Evolutionary conservation across 768 basidiomycete species (phyloP).

Genomic region (Boletus rufocinnamomeus): DNA sequence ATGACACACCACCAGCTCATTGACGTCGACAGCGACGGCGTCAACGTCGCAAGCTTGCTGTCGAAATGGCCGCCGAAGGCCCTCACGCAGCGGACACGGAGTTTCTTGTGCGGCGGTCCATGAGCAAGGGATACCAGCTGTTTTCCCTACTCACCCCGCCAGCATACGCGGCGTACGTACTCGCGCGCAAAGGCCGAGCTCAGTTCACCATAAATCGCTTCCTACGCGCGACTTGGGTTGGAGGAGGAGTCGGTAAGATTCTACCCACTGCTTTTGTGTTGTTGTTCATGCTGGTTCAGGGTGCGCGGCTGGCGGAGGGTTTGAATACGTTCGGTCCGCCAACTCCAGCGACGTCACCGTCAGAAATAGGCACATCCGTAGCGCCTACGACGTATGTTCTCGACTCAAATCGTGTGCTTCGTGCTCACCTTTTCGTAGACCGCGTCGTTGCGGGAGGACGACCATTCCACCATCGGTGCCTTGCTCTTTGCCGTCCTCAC

Average conservation of each 20-base stretch:
- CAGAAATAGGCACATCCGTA: conserved; percentile 49
- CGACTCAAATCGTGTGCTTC: background rate
- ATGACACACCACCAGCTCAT: background rate
- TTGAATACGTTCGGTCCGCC: conserved; percentile 62
- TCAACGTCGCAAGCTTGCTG: background rate
- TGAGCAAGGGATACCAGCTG: conserved; percentile 68
- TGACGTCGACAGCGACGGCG: conserved; percentile 10
- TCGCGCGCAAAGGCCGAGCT: conserved; percentile 55
- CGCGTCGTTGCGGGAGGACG: conserved; percentile 60
- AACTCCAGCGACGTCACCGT: conserved; percentile 53
- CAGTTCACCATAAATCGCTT: conserved; percentile 61
- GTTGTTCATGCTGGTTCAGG: conserved; percentile 20
- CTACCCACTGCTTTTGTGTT: background rate
- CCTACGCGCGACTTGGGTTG: conserved; percentile 73
- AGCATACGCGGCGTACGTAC: conserved; percentile 52
- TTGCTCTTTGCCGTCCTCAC: conserved; percentile 62
- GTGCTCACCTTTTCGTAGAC: conserved; percentile 42
- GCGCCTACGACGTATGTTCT: conserved; percentile 57
- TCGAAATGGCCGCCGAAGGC: conserved; percentile 21
- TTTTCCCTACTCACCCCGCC: conserved; percentile 66
- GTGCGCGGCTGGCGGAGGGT: conserved; percentile 50
- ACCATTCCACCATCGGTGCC: conserved; percentile 75
- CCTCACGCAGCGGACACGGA: conserved; percentile 57
- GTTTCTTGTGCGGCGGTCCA: conserved; percentile 64
- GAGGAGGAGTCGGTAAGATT: conserved; percentile 53